Base-by-base conservation (phyloP, 2,329 filamentous ascomycete genomes). In the Colletotrichum liaoningense region DNA sequence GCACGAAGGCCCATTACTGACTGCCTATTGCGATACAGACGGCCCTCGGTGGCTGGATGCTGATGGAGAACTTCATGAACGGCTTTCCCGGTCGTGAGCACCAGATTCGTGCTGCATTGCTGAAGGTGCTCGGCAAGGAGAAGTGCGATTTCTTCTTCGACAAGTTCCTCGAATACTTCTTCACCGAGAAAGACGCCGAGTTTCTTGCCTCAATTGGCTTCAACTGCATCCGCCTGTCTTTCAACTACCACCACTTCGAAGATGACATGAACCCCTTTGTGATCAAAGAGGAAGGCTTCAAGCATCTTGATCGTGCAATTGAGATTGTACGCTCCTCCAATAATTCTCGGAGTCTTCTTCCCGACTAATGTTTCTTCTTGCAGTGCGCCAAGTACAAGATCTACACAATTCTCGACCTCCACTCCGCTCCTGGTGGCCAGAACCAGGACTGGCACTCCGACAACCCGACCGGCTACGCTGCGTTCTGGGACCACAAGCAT, bases 1-100 rank as follows among this genome's bases (percentile, higher is more conserved):
- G 16, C 6, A 14, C 16, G 2, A 8, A 14, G 6, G 14, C 5
- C 19, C 19, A 6, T 8, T 22, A 22, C n/a, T 63, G 28, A 55
- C 33, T 30, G 3, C 4, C 2, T 0, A 38, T 5, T 19, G 7
- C 38, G 1, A 2, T 9, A 14, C 22, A 14, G 78, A 83, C 80
- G 4, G 80, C 75, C 5, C 67, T 82, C 1, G 80, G 80, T 14
- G 80, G 80, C 26, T 79, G 80, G 78, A 78, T 82, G 59, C 80
- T 81, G 71, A 89, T 89, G 87, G 88, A 90, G 79, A 91, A 91
- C 78, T 91, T 91, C 83, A 91, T 92, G 75, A 90, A 88, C 1
- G 90, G 90, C n/a, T 92, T 87, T 71, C 83, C 89, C 12, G 90
- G 88, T 22, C 88, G 90, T 63, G 90, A 92, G 77, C 83, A 83